Conservation (phyloP, 805 yeast genomes). For the Wickerhamomyces chambardii region DNA sequence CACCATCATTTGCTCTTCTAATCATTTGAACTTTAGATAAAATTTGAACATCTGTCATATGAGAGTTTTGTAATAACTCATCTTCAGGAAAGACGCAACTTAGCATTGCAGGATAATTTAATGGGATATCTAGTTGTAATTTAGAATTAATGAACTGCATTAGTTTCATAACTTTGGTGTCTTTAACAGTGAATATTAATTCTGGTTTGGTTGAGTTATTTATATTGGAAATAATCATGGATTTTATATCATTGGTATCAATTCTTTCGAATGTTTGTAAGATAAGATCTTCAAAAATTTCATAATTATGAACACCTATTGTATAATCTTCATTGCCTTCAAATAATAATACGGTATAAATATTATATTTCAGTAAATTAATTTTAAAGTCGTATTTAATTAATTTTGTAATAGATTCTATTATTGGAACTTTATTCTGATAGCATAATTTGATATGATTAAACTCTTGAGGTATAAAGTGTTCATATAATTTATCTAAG, state of each 20-base stretch:
- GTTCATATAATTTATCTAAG: conserved; percentile 25
- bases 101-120: neutral
- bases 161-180: neutral
- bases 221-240: no score
- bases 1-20: no score
- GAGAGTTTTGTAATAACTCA: neutral
- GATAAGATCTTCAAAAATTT: conserved; percentile 19
- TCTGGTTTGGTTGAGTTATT: conserved; percentile 1
- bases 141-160: neutral
- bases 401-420: neutral
- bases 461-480: conserved; percentile 24
- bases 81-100: neutral
- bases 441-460: conserved; percentile 15
- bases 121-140: no score
- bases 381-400: neutral
- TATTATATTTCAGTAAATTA: neutral
- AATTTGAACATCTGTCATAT: neutral
- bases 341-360: neutral
- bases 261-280: neutral
- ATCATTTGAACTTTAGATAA: neutral
- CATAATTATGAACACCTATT: conserved; percentile 1
- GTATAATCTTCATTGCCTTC: neutral
- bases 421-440: neutral
- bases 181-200: neutral
- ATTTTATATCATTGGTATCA: neutral